Conservation (phyloP, 2,329 filamentous ascomycete genomes). For the Fusarium foetens region DNA sequence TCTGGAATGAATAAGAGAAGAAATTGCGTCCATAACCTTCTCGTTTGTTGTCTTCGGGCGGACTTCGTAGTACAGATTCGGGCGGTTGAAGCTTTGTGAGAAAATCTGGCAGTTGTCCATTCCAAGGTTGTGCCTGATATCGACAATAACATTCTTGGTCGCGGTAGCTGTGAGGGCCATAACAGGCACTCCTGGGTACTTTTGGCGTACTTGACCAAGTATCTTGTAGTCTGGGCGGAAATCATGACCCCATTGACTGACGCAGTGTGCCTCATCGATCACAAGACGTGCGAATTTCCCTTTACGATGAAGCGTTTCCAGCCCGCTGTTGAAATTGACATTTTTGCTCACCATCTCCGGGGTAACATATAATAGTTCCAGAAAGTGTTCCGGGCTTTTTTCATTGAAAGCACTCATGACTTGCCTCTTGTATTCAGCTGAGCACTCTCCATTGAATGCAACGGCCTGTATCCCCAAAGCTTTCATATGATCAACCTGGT, state of each 20-base stretch:
- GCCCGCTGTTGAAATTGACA: constrained; percentile 69
- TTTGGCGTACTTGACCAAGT: constrained; percentile 76
- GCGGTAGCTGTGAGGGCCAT: constrained; percentile 97
- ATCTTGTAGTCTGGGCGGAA: constrained; percentile 96
- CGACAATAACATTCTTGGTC: constrained; percentile 89
- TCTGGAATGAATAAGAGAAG: constrained; percentile 73
- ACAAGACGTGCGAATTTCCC: constrained; percentile 87
- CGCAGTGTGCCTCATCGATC: constrained; percentile 98
- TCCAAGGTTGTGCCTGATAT: constrained; percentile 90
- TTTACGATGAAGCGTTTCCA: constrained; percentile 75
- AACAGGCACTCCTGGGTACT: constrained; percentile 82
- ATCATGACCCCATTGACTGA: constrained; percentile 99
- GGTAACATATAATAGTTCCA: constrained; percentile 93
- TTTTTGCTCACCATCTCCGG: constrained; percentile 97
- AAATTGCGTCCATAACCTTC: constrained; percentile 59
- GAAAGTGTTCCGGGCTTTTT: constrained; percentile 74
- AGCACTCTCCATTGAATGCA: constrained; percentile 82
- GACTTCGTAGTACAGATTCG: constrained; percentile 92
- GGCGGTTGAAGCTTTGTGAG: constrained; percentile 95
- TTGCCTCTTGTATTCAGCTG: constrained; percentile 67
- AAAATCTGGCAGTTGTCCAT: constrained; percentile 84
- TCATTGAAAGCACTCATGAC: constrained; percentile 74
- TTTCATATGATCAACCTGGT: constrained; percentile 87
- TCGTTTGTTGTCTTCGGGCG: constrained; percentile 73
- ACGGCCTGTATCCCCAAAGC: constrained; percentile 81